These are phyloP conservation scores for Aureobasidium melanogenum DNA, from an alignment of 2,329 filamentous ascomycete genomes.

Conservation along the genomic window DNA sequence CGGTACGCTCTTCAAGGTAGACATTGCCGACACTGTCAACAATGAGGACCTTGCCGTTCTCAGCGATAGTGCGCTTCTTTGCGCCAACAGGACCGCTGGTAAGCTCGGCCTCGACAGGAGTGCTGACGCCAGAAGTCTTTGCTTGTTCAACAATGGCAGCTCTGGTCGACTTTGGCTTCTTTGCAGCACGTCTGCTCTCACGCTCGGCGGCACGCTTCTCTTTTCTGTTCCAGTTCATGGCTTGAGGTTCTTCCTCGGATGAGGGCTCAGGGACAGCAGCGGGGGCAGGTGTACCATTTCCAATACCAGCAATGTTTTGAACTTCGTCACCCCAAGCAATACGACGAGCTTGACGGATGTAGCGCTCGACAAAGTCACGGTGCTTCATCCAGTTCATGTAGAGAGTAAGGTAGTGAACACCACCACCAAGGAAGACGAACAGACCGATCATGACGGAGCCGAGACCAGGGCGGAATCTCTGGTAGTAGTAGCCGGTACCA, in stretches of 20 bases:
- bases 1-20: constrained; percentile 85
- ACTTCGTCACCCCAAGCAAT: constrained; percentile 83
- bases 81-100: constrained; percentile 58
- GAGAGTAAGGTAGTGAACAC: constrained; percentile 75
- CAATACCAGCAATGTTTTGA: constrained; percentile 60
- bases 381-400: constrained; percentile 84
- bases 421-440: constrained; percentile 75
- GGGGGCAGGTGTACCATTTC: constrained; percentile 30
- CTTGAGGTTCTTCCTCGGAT: constrained; percentile 38
- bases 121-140: constrained; percentile 41
- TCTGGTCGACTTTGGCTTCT: constrained; percentile 43
- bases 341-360: constrained; percentile 80
- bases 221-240: constrained; percentile 63
- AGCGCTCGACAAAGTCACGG: constrained; percentile 81
- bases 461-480: constrained; percentile 81
- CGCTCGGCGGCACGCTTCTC: constrained; percentile 85
- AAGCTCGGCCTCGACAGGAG: constrained; percentile 45
- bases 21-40: constrained; percentile 90
- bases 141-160: constrained; percentile 40
- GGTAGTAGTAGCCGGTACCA: constrained; percentile 97
- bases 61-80: constrained; percentile 79
- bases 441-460: constrained; percentile 75
- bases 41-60: constrained; percentile 91
- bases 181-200: constrained; percentile 61
- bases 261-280: constrained; percentile 35